Evolutionary conservation across 2,329 filamentous ascomycete species (phyloP).

Genomic region (Aspergillus vadensis): DNA sequence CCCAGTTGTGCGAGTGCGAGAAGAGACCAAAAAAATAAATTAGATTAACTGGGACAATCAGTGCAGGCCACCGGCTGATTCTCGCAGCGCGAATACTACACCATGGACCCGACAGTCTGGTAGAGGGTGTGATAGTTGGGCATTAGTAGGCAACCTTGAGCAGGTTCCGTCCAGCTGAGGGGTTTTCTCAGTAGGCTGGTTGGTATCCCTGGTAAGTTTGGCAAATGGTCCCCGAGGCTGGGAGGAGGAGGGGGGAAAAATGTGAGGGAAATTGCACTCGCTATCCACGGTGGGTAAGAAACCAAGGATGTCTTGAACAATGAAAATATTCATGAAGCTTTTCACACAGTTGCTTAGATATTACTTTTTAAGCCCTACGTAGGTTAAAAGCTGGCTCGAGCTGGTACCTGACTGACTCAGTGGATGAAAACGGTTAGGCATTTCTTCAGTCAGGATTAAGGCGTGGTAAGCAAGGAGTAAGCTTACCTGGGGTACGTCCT

Average conservation of each 20-base stretch:
- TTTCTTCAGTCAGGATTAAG: slow-evolving; percentile 7
- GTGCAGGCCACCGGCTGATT: slow-evolving; percentile 17
- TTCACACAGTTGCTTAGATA: too few species aligned
- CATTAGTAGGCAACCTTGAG: slow-evolving; percentile 26
- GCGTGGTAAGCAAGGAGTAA: background rate
- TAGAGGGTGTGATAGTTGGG: slow-evolving; percentile 27
- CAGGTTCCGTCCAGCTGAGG: slow-evolving; percentile 19
- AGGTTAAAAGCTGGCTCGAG: background rate
- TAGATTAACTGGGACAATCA: slow-evolving; percentile 15
- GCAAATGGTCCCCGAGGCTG: background rate
- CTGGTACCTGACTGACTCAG: slow-evolving; percentile 5
- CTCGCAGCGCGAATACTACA: slow-evolving; percentile 21
- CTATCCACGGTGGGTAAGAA: background rate
- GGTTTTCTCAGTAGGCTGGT: slow-evolving; percentile 5
- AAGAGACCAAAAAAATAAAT: slow-evolving; percentile 2
- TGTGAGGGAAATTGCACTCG: background rate
- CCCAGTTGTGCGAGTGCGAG: background rate
- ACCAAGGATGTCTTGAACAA: too few species aligned
- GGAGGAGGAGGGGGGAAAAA: background rate
- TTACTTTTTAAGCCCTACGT: background rate
- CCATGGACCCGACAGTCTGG: slow-evolving; percentile 30
- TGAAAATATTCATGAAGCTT: background rate
- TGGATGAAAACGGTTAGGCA: slow-evolving; percentile 3
- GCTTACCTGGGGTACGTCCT: slow-evolving; percentile 8
- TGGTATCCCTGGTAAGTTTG: background rate